phyloP scores from a whole-genome alignment of 768 basidiomycete genomes.

The Auriscalpium vulgare region DNA sequence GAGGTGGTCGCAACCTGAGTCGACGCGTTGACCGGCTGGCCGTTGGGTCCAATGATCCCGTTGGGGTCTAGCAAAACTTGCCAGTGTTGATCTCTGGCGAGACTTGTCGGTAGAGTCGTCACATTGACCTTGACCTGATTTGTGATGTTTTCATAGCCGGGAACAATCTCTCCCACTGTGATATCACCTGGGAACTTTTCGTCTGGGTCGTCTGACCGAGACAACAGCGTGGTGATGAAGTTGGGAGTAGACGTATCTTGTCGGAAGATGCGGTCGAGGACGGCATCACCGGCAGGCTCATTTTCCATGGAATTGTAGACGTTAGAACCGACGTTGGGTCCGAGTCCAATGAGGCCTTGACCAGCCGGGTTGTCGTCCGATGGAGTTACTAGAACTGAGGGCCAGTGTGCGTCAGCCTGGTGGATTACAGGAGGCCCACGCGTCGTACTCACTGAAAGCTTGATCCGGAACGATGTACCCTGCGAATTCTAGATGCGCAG shows the following conservation, averaged over 20 bases:
- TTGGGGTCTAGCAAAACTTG: conserved; percentile 54
- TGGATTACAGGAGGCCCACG: background rate
- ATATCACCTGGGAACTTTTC: conserved; percentile 50
- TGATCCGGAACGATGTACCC: conserved; percentile 38
- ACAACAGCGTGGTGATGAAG: conserved; percentile 55
- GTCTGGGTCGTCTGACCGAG: conserved; percentile 46
- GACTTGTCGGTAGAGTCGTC: conserved; percentile 25
- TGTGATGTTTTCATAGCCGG: conserved; percentile 40
- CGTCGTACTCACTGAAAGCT: conserved; percentile 34
- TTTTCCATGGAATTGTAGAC: conserved; percentile 30
- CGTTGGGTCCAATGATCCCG: conserved; percentile 57
- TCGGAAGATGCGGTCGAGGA: conserved; percentile 58
- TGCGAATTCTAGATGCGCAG: conserved; percentile 35
- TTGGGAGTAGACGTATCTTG: conserved; percentile 52
- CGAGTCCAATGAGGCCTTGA: conserved; percentile 46
- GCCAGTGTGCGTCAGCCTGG: background rate
- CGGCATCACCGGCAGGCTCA: conserved; percentile 36
- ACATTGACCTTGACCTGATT: conserved; percentile 46
- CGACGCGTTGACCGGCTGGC: conserved; percentile 35
- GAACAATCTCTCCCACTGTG: conserved; percentile 53
- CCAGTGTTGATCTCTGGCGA: conserved; percentile 50
- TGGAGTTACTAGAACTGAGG: conserved; percentile 34
- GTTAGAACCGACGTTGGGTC: conserved; percentile 49
- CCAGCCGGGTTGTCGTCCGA: conserved; percentile 24
- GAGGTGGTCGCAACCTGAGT: conserved; percentile 37